Evolutionary conservation across 257 asterid species (phyloP).

Genomic region (Plectranthus barbatus): DNA sequence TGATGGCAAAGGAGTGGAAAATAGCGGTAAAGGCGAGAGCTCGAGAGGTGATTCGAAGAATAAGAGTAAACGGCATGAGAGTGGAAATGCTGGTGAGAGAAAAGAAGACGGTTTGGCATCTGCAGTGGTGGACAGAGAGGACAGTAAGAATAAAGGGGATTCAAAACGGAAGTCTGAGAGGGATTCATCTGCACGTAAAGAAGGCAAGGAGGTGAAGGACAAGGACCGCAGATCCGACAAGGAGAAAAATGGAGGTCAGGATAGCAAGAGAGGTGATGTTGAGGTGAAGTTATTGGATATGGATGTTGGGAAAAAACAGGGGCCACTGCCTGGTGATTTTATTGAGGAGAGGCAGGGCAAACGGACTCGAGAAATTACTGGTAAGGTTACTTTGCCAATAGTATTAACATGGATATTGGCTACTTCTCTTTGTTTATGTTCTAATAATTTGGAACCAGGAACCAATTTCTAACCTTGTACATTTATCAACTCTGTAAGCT

Average conservation of each 20-base stretch:
- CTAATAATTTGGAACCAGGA: slow-evolving; percentile 7
- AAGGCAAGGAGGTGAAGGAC: slow-evolving; percentile 61
- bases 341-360: slow-evolving; percentile 60
- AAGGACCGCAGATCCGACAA: slow-evolving; percentile 67
- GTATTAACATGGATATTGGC: slow-evolving; percentile 12
- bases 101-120: slow-evolving; percentile 43
- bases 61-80: slow-evolving; percentile 60
- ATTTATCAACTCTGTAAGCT: background rate
- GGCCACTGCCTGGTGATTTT: slow-evolving; percentile 37
- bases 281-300: slow-evolving; percentile 32
- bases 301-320: slow-evolving; percentile 50
- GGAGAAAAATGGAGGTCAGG: slow-evolving; percentile 62
- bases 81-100: slow-evolving; percentile 46
- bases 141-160: slow-evolving; percentile 53
- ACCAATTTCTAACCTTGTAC: slow-evolving; percentile 1
- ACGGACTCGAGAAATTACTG: slow-evolving; percentile 63
- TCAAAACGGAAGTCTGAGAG: slow-evolving; percentile 78
- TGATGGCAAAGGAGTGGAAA: slow-evolving; percentile 52
- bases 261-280: slow-evolving; percentile 43
- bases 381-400: slow-evolving; percentile 54
- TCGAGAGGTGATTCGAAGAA: slow-evolving; percentile 42
- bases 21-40: slow-evolving; percentile 39
- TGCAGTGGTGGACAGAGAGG: slow-evolving; percentile 51
- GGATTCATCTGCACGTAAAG: slow-evolving; percentile 66
- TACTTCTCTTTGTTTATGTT: background rate